These are phyloP conservation scores for Nicotiana rustica DNA, from an alignment of 305 asterid species.

Conservation along the genomic window DNA sequence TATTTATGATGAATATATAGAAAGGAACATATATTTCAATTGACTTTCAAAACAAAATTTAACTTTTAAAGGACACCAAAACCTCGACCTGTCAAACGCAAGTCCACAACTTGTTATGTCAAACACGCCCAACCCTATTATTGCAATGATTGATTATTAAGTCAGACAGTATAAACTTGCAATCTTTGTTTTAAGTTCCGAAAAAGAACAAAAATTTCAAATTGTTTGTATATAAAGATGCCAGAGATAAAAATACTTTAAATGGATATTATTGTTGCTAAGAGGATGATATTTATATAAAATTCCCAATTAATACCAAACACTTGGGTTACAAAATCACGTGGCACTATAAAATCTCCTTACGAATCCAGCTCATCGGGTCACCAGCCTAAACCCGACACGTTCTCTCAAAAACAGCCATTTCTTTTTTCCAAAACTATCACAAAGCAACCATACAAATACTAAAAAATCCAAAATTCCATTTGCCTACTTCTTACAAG, in stretches of 20 bases:
- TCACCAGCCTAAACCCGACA: slow-evolving; percentile 33
- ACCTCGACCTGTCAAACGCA: no score
- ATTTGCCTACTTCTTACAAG: background rate
- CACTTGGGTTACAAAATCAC: background rate
- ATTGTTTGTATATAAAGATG: no score
- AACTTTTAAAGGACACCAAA: no score
- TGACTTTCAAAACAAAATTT: no score
- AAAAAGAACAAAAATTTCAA: no score
- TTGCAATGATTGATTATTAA: no score
- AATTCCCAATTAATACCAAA: background rate
- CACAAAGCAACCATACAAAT: background rate
- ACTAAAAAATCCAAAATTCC: background rate
- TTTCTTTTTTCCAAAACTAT: slow-evolving; percentile 13
- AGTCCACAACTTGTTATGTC: no score
- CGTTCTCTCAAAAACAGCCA: slow-evolving; percentile 31
- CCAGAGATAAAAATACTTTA: no score
- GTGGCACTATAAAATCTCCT: background rate
- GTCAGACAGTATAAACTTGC: background rate
- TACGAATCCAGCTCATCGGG: slow-evolving; percentile 21
- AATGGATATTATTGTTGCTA: background rate
- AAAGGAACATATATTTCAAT: no score
- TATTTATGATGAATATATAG: no score
- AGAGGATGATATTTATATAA: background rate
- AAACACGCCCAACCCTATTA: no score
- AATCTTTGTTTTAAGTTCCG: background rate